A percentile compares a stretch with the other conserved stretches of the same genome.
Evolutionary conservation across 495 filamentous ascomycete species (phyloP).

Genomic region (Hypoxylon perforatum): DNA sequence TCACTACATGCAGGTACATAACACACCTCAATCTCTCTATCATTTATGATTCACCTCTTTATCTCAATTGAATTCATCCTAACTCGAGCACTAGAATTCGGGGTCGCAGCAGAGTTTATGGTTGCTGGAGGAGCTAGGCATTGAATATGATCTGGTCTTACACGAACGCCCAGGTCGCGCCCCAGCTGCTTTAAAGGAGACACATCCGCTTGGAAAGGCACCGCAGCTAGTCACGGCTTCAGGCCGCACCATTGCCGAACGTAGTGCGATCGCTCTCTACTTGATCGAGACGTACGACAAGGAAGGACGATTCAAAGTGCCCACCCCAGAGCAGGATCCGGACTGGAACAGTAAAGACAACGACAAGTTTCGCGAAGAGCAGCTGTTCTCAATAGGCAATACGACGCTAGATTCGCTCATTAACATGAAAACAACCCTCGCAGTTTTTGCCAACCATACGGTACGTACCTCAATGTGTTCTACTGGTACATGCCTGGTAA

Average conservation of each 20-base stretch:
- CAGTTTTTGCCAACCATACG: background rate
- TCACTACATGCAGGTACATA: slow-evolving; percentile 32
- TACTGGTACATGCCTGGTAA: no score
- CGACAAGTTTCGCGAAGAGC: slow-evolving; percentile 39
- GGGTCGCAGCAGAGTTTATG: slow-evolving; percentile 46
- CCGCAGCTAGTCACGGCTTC: slow-evolving; percentile 35
- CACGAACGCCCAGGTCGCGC: slow-evolving; percentile 35
- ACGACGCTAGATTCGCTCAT: slow-evolving; percentile 19
- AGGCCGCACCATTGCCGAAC: slow-evolving; percentile 38
- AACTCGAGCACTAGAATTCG: slow-evolving; percentile 27
- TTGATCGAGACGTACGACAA: slow-evolving; percentile 43
- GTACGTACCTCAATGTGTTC: no score
- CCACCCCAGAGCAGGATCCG: background rate
- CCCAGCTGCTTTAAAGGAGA: slow-evolving; percentile 35
- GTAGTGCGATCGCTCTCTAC: slow-evolving; percentile 39
- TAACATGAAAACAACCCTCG: slow-evolving; percentile 8
- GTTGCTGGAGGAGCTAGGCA: slow-evolving; percentile 45
- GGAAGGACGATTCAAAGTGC: slow-evolving; percentile 32
- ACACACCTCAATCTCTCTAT: no score
- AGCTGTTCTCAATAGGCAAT: slow-evolving; percentile 21
- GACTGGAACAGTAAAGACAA: slow-evolving; percentile 9
- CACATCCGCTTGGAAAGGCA: slow-evolving; percentile 43
- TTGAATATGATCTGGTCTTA: slow-evolving; percentile 43
- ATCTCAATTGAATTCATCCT: background rate
- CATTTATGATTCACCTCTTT: no score